Conservation (phyloP, 2,329 filamentous ascomycete genomes). For the Xylariaceae sp. region DNA sequence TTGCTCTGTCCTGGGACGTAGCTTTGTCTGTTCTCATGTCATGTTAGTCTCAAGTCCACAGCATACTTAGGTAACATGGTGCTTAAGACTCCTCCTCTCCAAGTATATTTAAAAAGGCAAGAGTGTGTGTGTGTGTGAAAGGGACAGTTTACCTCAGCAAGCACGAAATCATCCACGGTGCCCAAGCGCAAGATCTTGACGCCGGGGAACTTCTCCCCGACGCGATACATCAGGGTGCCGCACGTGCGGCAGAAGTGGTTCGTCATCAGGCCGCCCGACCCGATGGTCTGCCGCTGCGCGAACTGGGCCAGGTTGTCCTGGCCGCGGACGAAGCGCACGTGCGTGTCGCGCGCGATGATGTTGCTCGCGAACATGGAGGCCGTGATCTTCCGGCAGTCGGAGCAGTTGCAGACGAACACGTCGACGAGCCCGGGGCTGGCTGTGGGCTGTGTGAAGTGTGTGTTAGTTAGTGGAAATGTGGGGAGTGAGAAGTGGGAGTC, state of each 20-base stretch:
- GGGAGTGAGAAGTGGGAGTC: conserved; percentile 7
- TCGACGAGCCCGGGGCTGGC: conserved; percentile 39
- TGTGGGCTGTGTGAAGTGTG: conserved; percentile 35
- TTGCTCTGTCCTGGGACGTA: conserved; percentile 49
- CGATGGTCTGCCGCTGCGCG: conserved; percentile 42
- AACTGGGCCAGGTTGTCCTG: conserved; percentile 43
- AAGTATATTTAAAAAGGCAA: no score
- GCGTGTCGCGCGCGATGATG: conserved; percentile 43
- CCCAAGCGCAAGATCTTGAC: conserved; percentile 49
- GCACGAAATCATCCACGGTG: conserved; percentile 55
- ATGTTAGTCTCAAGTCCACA: no score
- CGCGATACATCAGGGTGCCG: conserved; percentile 56
- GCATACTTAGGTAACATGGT: no score
- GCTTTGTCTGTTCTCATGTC: conserved; percentile 33
- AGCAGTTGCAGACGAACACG: conserved; percentile 55
- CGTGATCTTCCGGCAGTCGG: conserved; percentile 57
- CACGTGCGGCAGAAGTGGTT: conserved; percentile 58
- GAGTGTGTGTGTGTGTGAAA: no score
- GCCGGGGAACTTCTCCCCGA: conserved; percentile 39
- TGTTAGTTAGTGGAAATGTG: neutral
- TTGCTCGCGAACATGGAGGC: conserved; percentile 58
- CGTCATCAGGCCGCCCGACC: conserved; percentile 46
- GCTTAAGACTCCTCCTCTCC: no score
- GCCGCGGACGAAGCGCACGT: conserved; percentile 46
- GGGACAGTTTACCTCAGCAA: conserved; percentile 46